A percentile compares a stretch with the other conserved stretches of the same genome.
phyloP scores from a whole-genome alignment of 164 flowering plant genomes.

The Vitis riparia region DNA sequence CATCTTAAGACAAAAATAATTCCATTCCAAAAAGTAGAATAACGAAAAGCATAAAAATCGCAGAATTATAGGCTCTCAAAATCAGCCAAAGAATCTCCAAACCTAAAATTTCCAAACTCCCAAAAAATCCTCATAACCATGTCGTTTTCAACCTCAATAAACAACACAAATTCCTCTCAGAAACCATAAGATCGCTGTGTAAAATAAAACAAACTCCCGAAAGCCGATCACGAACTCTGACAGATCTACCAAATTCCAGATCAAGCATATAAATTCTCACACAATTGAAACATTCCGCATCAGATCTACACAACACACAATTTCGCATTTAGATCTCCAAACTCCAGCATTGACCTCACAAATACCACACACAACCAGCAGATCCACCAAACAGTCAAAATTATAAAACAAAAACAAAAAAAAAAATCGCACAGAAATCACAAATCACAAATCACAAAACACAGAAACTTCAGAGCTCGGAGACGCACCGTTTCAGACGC shows the following conservation, averaged over 20 bases:
- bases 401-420: background rate
- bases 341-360: background rate
- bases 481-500: too few species aligned
- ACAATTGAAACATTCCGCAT: background rate
- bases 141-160: background rate
- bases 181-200: background rate
- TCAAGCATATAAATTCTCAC: background rate
- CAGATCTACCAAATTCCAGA: conserved; percentile 1
- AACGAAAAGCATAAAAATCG: too few species aligned
- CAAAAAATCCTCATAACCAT: too few species aligned
- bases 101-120: too few species aligned
- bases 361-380: background rate
- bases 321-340: background rate
- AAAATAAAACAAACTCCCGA: background rate
- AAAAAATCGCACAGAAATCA: background rate
- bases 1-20: too few species aligned
- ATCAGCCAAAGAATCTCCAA: too few species aligned
- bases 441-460: background rate
- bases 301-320: conserved; percentile 7
- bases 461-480: background rate
- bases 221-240: background rate
- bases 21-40: too few species aligned
- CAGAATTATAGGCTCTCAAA: too few species aligned
- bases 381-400: background rate
- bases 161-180: background rate